Conservation (phyloP, 768 basidiomycete species). For the Leccinum rimulosum region DNA sequence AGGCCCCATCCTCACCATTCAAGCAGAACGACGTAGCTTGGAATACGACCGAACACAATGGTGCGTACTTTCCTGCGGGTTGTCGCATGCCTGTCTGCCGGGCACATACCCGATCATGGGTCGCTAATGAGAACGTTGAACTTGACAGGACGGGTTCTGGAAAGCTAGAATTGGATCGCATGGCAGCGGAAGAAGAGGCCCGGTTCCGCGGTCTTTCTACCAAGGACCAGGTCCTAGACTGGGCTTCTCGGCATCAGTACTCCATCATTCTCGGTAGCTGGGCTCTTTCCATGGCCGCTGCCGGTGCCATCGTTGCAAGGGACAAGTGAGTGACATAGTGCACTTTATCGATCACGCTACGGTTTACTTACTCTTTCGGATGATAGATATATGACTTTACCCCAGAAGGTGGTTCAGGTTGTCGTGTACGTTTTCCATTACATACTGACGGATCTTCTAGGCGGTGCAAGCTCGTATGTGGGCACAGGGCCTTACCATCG, state of each 20-base stretch:
- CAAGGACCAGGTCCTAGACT: slow-evolving; percentile 56
- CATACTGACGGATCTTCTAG: slow-evolving; percentile 38
- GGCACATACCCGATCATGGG: background rate
- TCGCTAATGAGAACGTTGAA: background rate
- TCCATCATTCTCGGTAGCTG: slow-evolving; percentile 73
- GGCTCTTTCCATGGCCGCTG: slow-evolving; percentile 63
- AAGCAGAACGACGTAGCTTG: slow-evolving; percentile 68
- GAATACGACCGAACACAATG: slow-evolving; percentile 63
- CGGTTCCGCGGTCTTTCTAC: slow-evolving; percentile 51
- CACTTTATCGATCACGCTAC: slow-evolving; percentile 23
- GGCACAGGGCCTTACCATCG: slow-evolving; percentile 81
- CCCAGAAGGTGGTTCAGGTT: slow-evolving; percentile 24
- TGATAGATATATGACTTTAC: slow-evolving; percentile 25
- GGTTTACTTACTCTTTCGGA: background rate
- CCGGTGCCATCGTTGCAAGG: slow-evolving; percentile 65
- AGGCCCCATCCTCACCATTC: slow-evolving; percentile 63
- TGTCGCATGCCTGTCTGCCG: too few species aligned
- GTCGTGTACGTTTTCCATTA: too few species aligned
- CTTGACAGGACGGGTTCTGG: slow-evolving; percentile 39
- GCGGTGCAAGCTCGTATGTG: slow-evolving; percentile 87
- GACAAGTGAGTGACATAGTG: slow-evolving; percentile 45
- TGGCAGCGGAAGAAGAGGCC: slow-evolving; percentile 29
- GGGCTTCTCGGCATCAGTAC: slow-evolving; percentile 67
- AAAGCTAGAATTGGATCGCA: slow-evolving; percentile 53
- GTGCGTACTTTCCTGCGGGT: slow-evolving; percentile 34